A percentile compares a stretch with the other conserved stretches of the same genome.
Conservation (phyloP, 805 yeast species). For the Yarrowia osloensis region DNA sequence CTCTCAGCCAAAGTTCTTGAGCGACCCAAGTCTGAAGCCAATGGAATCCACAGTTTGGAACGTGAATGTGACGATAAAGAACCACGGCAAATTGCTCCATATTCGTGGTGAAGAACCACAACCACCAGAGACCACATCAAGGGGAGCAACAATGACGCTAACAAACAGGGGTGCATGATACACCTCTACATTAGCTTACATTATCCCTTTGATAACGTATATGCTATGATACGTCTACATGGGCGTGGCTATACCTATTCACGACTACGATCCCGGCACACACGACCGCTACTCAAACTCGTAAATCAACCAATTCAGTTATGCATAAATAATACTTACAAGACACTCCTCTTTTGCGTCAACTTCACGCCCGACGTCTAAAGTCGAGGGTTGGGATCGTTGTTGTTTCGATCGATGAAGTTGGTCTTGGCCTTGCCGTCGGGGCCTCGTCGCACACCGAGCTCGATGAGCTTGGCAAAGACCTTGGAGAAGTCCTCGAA, state of each 20-base stretch:
- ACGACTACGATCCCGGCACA: too few species aligned
- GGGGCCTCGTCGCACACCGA: constrained; percentile 63
- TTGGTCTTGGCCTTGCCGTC: constrained; percentile 44
- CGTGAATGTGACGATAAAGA: background rate
- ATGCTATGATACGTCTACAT: too few species aligned
- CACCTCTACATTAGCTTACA: too few species aligned
- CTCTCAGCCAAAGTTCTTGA: too few species aligned
- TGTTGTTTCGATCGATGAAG: constrained; percentile 35
- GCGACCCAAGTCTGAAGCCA: background rate
- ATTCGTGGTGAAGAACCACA: too few species aligned
- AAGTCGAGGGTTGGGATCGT: constrained; percentile 24
- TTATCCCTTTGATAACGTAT: too few species aligned
- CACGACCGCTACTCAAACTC: too few species aligned
- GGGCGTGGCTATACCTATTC: too few species aligned
- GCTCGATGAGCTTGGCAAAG: constrained; percentile 70
- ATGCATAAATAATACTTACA: constrained; percentile 29
- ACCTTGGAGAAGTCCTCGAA: constrained; percentile 65
- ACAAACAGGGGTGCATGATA: too few species aligned
- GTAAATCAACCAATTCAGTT: background rate
- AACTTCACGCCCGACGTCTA: background rate
- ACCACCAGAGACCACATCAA: too few species aligned
- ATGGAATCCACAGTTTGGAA: background rate
- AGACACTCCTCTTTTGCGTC: constrained; percentile 15
- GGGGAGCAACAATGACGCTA: too few species aligned
- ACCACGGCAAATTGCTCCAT: background rate